phyloP scores from a whole-genome alignment of 148 eudicot genomes.

The Chenopodium quinoa region DNA sequence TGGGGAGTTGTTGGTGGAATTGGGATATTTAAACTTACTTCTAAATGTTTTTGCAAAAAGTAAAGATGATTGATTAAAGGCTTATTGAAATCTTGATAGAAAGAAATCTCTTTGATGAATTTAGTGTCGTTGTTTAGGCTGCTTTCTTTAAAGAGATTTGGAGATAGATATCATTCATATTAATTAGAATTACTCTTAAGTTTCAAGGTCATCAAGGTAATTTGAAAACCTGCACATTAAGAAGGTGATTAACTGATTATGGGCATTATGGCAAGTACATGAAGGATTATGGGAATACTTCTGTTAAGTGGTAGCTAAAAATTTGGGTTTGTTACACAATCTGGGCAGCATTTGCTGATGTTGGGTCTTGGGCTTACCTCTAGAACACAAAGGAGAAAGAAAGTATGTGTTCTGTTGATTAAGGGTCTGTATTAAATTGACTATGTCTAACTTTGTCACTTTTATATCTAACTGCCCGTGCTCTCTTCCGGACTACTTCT shows the following conservation, averaged over 20 bases:
- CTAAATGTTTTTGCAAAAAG: not conserved
- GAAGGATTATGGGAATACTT: not conserved
- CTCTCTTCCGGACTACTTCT: not conserved
- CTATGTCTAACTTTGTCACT: not conserved
- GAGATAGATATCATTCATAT: not conserved
- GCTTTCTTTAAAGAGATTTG: not conserved
- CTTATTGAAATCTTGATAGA: not conserved
- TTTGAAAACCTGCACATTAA: not conserved
- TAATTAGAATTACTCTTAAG: not conserved
- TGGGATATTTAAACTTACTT: not conserved
- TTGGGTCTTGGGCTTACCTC: not conserved
- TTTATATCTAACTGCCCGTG: not conserved
- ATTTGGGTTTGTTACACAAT: not conserved
- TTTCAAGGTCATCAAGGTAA: not conserved
- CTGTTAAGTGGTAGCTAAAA: not conserved
- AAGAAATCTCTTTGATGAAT: not conserved
- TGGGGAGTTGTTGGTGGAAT: not conserved
- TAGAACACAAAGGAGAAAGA: not conserved
- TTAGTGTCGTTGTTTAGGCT: not conserved
- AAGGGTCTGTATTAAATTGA: too few species aligned
- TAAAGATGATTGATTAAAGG: not conserved
- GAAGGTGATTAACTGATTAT: slow-evolving; percentile 1
- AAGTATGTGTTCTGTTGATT: not conserved
- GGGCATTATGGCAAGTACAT: not conserved
- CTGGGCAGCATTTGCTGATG: not conserved